Conservation (phyloP, 2,329 filamentous ascomycete genomes). For the Aspergillus jensenii region DNA sequence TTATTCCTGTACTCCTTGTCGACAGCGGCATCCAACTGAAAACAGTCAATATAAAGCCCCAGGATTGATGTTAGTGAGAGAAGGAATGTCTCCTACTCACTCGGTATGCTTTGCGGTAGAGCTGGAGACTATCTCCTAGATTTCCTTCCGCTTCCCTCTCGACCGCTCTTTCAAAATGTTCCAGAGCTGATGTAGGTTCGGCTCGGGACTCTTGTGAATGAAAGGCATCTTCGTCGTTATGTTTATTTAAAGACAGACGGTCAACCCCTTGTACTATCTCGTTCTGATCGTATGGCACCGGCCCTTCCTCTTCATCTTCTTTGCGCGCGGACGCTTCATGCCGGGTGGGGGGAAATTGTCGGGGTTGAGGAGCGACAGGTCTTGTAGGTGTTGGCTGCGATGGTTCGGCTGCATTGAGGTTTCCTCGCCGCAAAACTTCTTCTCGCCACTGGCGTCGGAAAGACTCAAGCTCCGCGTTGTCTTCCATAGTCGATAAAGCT, state of each 20-base stretch:
- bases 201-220: conserved; percentile 25
- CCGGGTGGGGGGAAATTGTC: conserved; percentile 39
- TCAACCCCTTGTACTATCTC: conserved; percentile 38
- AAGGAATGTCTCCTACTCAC: conserved; percentile 46
- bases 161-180: conserved; percentile 90
- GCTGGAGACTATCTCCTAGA: conserved; percentile 80
- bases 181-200: conserved; percentile 74
- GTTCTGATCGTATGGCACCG: conserved; percentile 24
- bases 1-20: conserved; percentile 88
- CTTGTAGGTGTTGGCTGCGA: conserved; percentile 15
- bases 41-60: conserved; percentile 17
- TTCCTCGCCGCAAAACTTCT: conserved; percentile 64
- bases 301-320: conserved; percentile 31
- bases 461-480: conserved; percentile 73
- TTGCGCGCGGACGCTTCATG: conserved; percentile 40
- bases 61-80: not conserved
- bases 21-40: conserved; percentile 72
- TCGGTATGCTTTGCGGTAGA: conserved; percentile 88
- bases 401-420: conserved; percentile 14
- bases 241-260: conserved; percentile 31
- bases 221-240: conserved; percentile 42
- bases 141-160: conserved; percentile 83
- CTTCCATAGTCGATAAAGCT: conserved; percentile 34
- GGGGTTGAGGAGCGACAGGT: conserved; percentile 21
- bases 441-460: conserved; percentile 86